These are phyloP conservation scores for Auricularia sp. DNA, from an alignment of 768 basidiomycete species.

Conservation along the genomic window DNA sequence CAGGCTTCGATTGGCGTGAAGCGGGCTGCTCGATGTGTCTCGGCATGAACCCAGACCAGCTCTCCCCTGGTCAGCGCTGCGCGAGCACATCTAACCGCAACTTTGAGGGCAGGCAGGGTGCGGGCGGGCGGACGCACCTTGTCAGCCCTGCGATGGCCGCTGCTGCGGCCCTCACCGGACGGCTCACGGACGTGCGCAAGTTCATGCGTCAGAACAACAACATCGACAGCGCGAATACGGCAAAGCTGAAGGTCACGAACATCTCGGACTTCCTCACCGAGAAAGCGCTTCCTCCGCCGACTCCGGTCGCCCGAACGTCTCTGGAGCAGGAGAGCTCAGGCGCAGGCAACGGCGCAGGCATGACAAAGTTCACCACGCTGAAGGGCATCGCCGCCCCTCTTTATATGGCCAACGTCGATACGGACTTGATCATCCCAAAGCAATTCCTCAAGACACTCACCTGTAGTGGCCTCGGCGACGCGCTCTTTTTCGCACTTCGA, in stretches of 20 bases:
- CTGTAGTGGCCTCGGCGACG: conserved; percentile 75
- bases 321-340: conserved; percentile 23
- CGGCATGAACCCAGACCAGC: conserved; percentile 91
- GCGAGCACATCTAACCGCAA: conserved; percentile 89
- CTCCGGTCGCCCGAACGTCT: conserved; percentile 28
- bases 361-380: conserved; percentile 54
- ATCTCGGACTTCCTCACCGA: conserved; percentile 72
- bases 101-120: conserved; percentile 49
- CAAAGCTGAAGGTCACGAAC: conserved; percentile 55
- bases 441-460: conserved; percentile 90
- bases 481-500: conserved; percentile 73
- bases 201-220: conserved; percentile 36
- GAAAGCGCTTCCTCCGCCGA: conserved; percentile 22
- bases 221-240: conserved; percentile 34
- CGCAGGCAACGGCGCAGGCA: conserved; percentile 6
- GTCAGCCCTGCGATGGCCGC: conserved; percentile 89
- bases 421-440: conserved; percentile 90
- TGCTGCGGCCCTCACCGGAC: conserved; percentile 81
- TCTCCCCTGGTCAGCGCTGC: conserved; percentile 70
- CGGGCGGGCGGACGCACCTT: conserved; percentile 82
- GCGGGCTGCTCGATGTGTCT: conserved; percentile 95
- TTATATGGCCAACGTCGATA: conserved; percentile 79
- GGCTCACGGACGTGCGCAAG: conserved; percentile 76
- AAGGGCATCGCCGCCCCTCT: conserved; percentile 70
- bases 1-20: conserved; percentile 92